Conservation (phyloP, 495 filamentous ascomycete genomes). For the Astrothelium subdiscretum region DNA sequence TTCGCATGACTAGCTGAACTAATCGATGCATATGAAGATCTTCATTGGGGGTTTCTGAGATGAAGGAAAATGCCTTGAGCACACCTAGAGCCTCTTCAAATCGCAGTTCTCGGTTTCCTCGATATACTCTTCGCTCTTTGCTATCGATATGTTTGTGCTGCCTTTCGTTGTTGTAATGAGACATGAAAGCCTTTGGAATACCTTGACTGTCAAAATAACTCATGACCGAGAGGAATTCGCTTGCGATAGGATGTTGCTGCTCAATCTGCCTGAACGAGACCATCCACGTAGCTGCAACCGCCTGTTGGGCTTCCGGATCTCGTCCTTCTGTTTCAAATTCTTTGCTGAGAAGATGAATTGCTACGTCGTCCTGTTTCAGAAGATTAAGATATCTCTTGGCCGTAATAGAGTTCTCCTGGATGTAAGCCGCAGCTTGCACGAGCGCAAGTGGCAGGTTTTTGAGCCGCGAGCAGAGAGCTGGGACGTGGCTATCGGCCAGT, state of each 20-base stretch:
- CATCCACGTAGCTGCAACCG: constrained; percentile 5
- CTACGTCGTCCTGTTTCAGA: neutral
- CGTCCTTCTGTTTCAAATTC: neutral
- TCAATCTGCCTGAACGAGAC: constrained; percentile 4
- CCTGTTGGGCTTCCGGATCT: neutral
- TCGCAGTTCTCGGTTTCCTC: too few relatives aligned
- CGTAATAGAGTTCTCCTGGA: constrained; percentile 11
- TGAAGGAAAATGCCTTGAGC: constrained; percentile 33
- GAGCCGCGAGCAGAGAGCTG: too few relatives aligned
- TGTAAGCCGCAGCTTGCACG: constrained; percentile 33
- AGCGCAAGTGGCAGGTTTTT: too few relatives aligned
- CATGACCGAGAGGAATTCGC: constrained; percentile 1
- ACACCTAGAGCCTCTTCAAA: constrained; percentile 16
- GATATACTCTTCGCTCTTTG: too few relatives aligned
- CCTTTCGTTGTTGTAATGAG: neutral
- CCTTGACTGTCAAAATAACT: neutral
- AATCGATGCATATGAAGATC: constrained; percentile 33
- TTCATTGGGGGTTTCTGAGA: constrained; percentile 15
- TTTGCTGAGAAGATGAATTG: constrained; percentile 2
- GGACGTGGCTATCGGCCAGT: too few relatives aligned
- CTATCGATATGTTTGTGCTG: too few relatives aligned
- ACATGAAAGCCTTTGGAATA: constrained; percentile 1
- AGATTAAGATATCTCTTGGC: neutral
- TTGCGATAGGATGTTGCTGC: neutral
- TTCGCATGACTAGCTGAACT: constrained; percentile 34